These are phyloP conservation scores for Zasmidium angulare DNA, from an alignment of 2,329 filamentous ascomycete genomes.

Conservation along the genomic window DNA sequence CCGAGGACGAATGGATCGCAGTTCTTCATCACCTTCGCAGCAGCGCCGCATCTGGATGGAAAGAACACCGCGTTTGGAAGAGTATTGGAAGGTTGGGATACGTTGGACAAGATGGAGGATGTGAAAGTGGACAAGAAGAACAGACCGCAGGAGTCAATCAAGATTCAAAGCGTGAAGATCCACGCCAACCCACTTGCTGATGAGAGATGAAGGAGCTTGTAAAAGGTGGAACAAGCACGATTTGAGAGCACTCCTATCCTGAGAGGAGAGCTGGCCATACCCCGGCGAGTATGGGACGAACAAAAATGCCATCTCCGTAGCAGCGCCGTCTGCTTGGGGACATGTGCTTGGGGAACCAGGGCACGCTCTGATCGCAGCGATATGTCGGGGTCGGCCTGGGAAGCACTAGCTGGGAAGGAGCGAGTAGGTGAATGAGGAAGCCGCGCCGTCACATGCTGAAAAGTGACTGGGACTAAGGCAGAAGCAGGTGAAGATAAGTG, in stretches of 20 bases:
- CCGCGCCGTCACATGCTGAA: neutral
- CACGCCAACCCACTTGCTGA: constrained; percentile 76
- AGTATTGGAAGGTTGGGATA: constrained; percentile 59
- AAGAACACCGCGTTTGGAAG: constrained; percentile 83
- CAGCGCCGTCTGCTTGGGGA: neutral
- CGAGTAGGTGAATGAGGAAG: neutral
- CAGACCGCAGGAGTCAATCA: constrained; percentile 65
- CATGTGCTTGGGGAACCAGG: neutral
- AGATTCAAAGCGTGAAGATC: constrained; percentile 68
- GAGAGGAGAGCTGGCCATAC: too few relatives aligned
- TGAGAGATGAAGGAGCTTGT: constrained; percentile 22
- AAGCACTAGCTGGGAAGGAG: neutral
- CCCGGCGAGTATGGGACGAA: too few relatives aligned
- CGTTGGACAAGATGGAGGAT: constrained; percentile 69
- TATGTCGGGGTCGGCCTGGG: neutral
- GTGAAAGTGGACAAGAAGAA: constrained; percentile 76
- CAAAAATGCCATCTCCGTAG: too few relatives aligned
- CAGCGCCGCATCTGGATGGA: constrained; percentile 77
- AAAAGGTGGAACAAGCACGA: too few relatives aligned
- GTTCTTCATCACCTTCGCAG: constrained; percentile 78
- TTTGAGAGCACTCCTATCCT: too few relatives aligned
- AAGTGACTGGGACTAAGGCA: neutral
- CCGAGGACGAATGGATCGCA: constrained; percentile 91
- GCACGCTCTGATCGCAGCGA: neutral
- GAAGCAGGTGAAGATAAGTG: neutral